Base-by-base conservation (phyloP, 2,329 filamentous ascomycete genomes). In the Alternaria postmessia region DNA sequence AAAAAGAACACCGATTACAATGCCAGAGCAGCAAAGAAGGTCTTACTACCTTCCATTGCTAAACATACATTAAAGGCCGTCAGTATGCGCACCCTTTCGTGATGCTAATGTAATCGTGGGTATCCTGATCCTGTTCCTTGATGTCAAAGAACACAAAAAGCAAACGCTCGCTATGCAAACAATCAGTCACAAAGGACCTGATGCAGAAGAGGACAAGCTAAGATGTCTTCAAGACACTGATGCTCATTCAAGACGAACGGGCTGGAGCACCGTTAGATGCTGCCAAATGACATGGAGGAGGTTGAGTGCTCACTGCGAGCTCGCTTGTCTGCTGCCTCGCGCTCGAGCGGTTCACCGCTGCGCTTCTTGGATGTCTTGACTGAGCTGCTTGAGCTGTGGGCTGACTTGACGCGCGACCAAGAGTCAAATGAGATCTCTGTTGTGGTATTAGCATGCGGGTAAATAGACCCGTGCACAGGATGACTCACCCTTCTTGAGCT, bases 341-440 rank as follows among this genome's bases (percentile, higher is more conserved):
- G 65, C 57, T 75, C 70, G 11, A 78, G 65, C 38, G 67, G 62
- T 20, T 73, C 70, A 28, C 74, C 76, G 38, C 66, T 65, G 53
- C 77, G 75, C 72, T 79, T 79, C 61, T 63, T 71, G 49, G 81
- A 80, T 18, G 67, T 65, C 61, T 76, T 76, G 32, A 74, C 68
- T n/a, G 75, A 72, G 67, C 78, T 63, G 34, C 81, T 80, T 20
- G 70, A 70, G 59, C 53, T 57, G 28, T 60, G 57, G 20, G 53
- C 41, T 41, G 78, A 80, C 82, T 92, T 92, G 68, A 86, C 87
- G 59, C 89, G 87, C 64, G 82, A 85, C 89, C 89, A 93, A 39
- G 83, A 83, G 68, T 91, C 88, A 68, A 92, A 92, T 3, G 71
- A 74, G 26, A 73, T 72, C 64, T 76, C 74, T 74, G 44, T 0